Conservation (phyloP, 768 basidiomycete genomes). For the Russula ochroleuca region DNA sequence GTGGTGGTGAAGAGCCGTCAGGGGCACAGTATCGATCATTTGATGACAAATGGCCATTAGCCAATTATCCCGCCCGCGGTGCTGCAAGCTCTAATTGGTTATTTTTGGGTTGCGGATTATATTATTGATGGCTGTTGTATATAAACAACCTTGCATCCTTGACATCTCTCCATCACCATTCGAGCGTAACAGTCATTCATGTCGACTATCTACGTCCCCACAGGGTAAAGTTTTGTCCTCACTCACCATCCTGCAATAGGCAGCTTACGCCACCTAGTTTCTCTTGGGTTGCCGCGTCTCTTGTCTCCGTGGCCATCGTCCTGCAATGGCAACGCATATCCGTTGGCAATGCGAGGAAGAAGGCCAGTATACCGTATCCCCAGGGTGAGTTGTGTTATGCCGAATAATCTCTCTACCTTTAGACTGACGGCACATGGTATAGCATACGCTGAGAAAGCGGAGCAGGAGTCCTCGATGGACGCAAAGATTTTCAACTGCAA, state of each 20-base stretch:
- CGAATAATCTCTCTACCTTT: background rate
- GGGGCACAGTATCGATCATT: background rate
- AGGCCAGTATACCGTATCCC: conserved; percentile 59
- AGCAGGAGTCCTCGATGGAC: conserved; percentile 46
- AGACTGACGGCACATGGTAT: background rate
- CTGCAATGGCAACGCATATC: conserved; percentile 46
- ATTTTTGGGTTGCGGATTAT: no score
- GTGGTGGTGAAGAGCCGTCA: background rate
- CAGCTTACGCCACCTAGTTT: conserved; percentile 11
- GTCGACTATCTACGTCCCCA: conserved; percentile 24
- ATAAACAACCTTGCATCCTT: background rate
- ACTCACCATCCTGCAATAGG: background rate
- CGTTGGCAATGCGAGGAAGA: conserved; percentile 46
- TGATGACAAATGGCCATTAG: background rate
- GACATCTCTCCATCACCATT: background rate
- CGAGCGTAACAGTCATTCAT: background rate
- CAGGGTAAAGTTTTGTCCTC: conserved; percentile 17
- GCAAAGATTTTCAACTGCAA: conserved; percentile 66
- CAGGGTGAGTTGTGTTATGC: conserved; percentile 44
- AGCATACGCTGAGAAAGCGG: conserved; percentile 69
- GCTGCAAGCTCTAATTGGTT: background rate
- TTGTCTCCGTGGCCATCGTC: conserved; percentile 50
- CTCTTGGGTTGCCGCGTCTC: conserved; percentile 51
- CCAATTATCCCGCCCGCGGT: no score
- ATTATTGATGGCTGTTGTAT: background rate